Base-by-base conservation (phyloP, 805 yeast species). In the Hanseniaspora osmophila region DNA sequence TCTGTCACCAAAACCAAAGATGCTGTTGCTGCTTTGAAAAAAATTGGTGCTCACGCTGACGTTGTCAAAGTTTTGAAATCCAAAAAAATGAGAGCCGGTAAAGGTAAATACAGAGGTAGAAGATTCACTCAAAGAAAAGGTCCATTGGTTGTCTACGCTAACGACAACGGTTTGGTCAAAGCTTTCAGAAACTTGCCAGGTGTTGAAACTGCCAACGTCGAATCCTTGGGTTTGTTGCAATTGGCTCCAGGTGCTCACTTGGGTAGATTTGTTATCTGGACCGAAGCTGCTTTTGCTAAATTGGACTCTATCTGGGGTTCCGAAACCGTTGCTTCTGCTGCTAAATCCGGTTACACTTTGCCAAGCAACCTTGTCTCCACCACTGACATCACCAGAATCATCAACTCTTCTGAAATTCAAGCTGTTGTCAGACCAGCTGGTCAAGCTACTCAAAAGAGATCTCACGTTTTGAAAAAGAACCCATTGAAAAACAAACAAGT, bases 241-340 rank as follows among this genome's bases (percentile, higher is more conserved):
- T 84, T 92, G 67, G 98, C 98, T 64, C 98, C 98, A 73, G 98
- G 98, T 83, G 95, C 97, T 68, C 98, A 92, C 80, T 77, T 92
- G 66, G 98, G 98, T 78, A 88, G 98, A 81, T 92, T 92, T 67
- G 83, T 92, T 67, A 86, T 92, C 86, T 92, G 98, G 98, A 88
- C 98, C 67, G 95, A 88, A 78, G 75, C 86, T 69, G 99, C 99
- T 69, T 87, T 92, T 71, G 83, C 88, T 69, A 79, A 88, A 65
- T 80, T 92, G 67, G 99, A 92, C 79, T 75, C 87, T 57, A 84
- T 92, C 77, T 92, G 92, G 92, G 95, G 95, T 70, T 78, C 95
- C 57, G 94, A 83, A 68, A 68, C 88, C 62, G 78, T 82, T 67
- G 77, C 80, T 61, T 78, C 92, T 48, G 65, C 84, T 65, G 52